These are phyloP conservation scores for Populus tremula DNA, from an alignment of 345 rosid species.

Conservation along the genomic window DNA sequence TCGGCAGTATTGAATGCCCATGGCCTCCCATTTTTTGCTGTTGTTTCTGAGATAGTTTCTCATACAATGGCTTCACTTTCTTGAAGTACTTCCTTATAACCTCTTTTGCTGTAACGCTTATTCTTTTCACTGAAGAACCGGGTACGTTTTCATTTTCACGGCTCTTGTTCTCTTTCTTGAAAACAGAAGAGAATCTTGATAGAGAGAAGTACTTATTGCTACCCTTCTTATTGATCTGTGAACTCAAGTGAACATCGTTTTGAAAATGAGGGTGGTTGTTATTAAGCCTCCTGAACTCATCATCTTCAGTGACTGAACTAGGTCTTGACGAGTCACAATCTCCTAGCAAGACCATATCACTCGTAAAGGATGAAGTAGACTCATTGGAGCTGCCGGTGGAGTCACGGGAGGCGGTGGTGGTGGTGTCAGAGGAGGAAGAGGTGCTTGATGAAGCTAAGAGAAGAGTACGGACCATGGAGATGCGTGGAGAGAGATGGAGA, in stretches of 20 bases:
- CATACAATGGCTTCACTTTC: constrained; percentile 91
- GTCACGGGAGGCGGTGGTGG: constrained; percentile 74
- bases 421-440: constrained; percentile 60
- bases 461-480: constrained; percentile 89
- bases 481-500: constrained; percentile 87
- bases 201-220: constrained; percentile 56
- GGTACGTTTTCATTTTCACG: constrained; percentile 22
- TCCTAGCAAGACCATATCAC: constrained; percentile 44
- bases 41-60: constrained; percentile 72
- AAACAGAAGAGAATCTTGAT: constrained; percentile 79
- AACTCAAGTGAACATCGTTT: constrained; percentile 3
- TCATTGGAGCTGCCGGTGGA: constrained; percentile 73
- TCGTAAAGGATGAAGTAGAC: constrained; percentile 55
- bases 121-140: constrained; percentile 55
- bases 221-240: constrained; percentile 36
- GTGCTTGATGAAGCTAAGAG: constrained; percentile 71
- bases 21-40: constrained; percentile 35
- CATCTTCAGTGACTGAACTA: constrained; percentile 76
- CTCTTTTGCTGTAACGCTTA: constrained; percentile 77
- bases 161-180: constrained; percentile 62
- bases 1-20: background rate
- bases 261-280: constrained; percentile 3
- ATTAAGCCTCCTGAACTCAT: constrained; percentile 45
- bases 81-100: constrained; percentile 80
- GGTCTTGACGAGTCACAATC: constrained; percentile 80